These are phyloP conservation scores for Kwoniella pini DNA, from an alignment of 768 basidiomycete genomes.

Conservation along the genomic window DNA sequence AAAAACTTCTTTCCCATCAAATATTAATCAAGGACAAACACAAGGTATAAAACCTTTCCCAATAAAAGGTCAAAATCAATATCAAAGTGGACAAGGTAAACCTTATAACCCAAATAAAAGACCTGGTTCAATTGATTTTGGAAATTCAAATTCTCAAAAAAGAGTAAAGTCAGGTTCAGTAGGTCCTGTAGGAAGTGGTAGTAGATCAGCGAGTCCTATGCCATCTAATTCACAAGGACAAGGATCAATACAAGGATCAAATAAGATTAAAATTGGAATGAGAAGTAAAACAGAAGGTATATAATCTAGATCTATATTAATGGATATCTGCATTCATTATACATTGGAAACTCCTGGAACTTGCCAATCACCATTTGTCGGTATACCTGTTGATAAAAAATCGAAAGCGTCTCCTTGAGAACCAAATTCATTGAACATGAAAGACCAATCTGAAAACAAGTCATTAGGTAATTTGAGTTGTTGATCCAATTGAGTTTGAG, in stretches of 20 bases:
- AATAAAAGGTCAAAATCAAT: neutral
- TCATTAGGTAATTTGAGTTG: conserved; percentile 31
- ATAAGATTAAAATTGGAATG: conserved; percentile 8
- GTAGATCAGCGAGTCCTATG: conserved; percentile 24
- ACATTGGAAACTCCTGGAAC: no score
- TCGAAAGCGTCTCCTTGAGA: conserved; percentile 39
- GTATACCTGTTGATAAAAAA: conserved; percentile 17
- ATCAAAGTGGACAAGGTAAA: neutral
- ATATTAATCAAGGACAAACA: neutral
- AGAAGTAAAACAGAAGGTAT: conserved; percentile 22
- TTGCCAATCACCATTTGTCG: neutral
- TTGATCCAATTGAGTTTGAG: neutral
- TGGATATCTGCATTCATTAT: no score
- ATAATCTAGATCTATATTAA: no score
- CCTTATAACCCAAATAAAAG: conserved; percentile 15
- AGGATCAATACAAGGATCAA: neutral
- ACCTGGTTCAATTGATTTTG: conserved; percentile 13
- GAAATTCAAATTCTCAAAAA: neutral
- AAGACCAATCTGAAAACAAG: conserved; percentile 42
- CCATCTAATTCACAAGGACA: neutral
- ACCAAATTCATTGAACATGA: conserved; percentile 22
- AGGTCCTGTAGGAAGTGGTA: conserved; percentile 1
- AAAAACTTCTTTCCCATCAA: neutral
- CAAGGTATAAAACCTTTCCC: neutral
- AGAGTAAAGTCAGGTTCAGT: conserved; percentile 14